Evolutionary conservation across 1,284 basidiomycete genomes (phyloP), one percentile per base, ranked within the genome.

Genomic region (Bjerkandera adusta): DNA sequence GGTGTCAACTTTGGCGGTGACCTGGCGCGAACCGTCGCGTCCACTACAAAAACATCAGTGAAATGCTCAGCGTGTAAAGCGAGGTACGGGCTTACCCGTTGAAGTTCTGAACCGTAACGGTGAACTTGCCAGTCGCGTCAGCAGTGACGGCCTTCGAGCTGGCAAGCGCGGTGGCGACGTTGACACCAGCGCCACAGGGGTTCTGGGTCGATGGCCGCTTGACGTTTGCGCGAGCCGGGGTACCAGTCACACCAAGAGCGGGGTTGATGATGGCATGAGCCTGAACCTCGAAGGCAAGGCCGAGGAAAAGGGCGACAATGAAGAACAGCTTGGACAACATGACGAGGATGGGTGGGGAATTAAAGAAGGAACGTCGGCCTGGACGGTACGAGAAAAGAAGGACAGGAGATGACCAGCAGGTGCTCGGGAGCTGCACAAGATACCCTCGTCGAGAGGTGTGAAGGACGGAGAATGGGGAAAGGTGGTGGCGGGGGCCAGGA

Each of bases 261-360:
- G 77, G 78, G 4, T 65, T 36, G 38, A 80, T 62, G 7, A 61
- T 63, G 13, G 76, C 72, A 50, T 81, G 79, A 1, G 71, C 76
- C 43, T 65, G 43, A 5, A 39, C 48, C 39, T 65, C 60, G 22
- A 65, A 49, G 15, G 58, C 36, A 33, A 61, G 43, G 15, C 56
- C 55, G 21, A 61, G n/a, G 29, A 51, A 16, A 30, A 51, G 26
- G 32, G 45, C 22, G 7, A 39, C 18, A 34, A 39, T 37, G 36
- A 47, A 21, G 33, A 42, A 24, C 45, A 53, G 45, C 53, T 55
- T 62, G 49, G 51, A 56, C 49, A 62, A 53, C 56, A 58, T 56
- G 43, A 36, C 51, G 53, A 46, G 36, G 34, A 47, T 27, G 8
- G 40, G n/a, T n/a, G 27, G 26, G 26, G 12, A 16, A 27, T 21